Conservation (phyloP, 805 yeast species). For the Saturnispora diversa region DNA sequence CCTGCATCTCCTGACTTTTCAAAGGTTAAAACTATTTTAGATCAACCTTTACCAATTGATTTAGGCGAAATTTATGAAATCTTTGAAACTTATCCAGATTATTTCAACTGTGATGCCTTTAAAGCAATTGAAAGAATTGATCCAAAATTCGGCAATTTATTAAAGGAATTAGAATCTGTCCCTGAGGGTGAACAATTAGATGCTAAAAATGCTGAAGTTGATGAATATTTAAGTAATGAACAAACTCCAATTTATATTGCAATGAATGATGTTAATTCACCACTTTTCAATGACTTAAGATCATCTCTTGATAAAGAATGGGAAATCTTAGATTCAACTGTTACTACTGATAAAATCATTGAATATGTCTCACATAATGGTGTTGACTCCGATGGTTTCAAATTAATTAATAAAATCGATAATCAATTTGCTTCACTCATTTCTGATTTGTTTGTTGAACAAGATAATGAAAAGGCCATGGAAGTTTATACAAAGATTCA, state of each 20-base stretch:
- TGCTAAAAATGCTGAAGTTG: conserved; percentile 17
- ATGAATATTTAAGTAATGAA: conserved; percentile 15
- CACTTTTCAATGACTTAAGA: conserved; percentile 15
- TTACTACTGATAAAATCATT: conserved; percentile 21
- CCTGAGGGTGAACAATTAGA: conserved; percentile 22
- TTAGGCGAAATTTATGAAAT: conserved; percentile 22
- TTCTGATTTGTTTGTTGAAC: conserved; percentile 9
- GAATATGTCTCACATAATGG: conserved; percentile 21
- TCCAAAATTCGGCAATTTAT: conserved; percentile 18
- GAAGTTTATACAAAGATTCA: conserved; percentile 17
- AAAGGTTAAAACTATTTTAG: conserved; percentile 19
- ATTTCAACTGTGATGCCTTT: conserved; percentile 16
- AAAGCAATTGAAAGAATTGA: conserved; percentile 18
- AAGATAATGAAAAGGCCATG: conserved; percentile 16
- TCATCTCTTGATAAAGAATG: conserved; percentile 18
- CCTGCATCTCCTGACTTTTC: conserved; percentile 16
- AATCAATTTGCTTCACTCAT: conserved; percentile 18
- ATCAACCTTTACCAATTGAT: conserved; percentile 24
- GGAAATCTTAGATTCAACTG: conserved; percentile 16
- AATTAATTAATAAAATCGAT: conserved; percentile 20
- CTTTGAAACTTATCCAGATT: conserved; percentile 22
- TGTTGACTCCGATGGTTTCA: conserved; percentile 21
- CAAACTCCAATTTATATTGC: conserved; percentile 20
- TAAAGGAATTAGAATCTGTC: conserved; percentile 20
- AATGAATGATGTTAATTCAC: conserved; percentile 19